Evolutionary conservation across 106 monocot genomes (phyloP).

Genomic region (Dactylorhiza incarnata): DNA sequence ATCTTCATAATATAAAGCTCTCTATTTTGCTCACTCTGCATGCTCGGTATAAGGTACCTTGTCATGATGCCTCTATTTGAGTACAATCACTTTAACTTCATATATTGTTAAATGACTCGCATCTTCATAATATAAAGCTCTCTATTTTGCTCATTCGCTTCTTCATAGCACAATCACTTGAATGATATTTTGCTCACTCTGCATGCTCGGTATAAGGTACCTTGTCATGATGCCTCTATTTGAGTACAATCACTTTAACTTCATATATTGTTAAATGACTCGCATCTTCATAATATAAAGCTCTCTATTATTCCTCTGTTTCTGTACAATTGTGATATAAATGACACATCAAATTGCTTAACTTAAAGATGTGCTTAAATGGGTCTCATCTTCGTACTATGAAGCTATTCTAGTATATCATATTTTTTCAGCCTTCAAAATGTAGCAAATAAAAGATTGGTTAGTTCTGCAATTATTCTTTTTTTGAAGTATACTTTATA

Average conservation of each 20-base stretch:
- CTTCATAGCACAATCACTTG: too few relatives aligned
- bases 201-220: slow-evolving; percentile 97
- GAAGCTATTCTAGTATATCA: background rate
- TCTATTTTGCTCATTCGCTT: too few relatives aligned
- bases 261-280: too few relatives aligned
- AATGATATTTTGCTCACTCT: slow-evolving; percentile 90
- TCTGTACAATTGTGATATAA: too few relatives aligned
- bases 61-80: background rate
- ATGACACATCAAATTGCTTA: too few relatives aligned
- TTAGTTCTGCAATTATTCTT: background rate
- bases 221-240: too few relatives aligned
- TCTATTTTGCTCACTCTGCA: slow-evolving; percentile 78
- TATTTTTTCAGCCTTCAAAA: background rate
- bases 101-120: background rate
- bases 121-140: background rate
- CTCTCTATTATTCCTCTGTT: too few relatives aligned
- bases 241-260: too few relatives aligned
- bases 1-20: too few relatives aligned
- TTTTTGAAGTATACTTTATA: background rate
- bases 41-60: slow-evolving; percentile 90
- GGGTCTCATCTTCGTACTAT: too few relatives aligned
- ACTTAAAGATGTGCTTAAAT: too few relatives aligned
- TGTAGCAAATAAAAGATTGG: background rate
- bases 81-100: background rate
- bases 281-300: too few relatives aligned